phyloP scores from a whole-genome alignment of 202 grass and related monocot genomes.

The Carex arenaria region DNA sequence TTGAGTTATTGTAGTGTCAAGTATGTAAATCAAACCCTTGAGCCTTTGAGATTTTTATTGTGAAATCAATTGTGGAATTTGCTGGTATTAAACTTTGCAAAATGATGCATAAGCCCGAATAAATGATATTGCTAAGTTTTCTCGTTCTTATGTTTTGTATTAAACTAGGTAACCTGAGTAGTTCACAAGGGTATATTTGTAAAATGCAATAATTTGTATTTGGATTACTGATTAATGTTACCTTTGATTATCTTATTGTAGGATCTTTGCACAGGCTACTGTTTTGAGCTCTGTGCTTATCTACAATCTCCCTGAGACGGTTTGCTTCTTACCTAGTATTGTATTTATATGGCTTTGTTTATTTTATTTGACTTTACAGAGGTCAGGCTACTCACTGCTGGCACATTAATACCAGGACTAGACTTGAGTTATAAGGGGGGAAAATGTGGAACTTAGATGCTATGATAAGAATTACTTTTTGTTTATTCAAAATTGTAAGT shows the following conservation, averaged over 20 bases:
- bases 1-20: too few species aligned
- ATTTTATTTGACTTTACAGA: constrained; percentile 1
- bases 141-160: too few species aligned
- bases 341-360: constrained; percentile 18
- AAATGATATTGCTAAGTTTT: too few species aligned
- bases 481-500: constrained; percentile 3
- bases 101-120: too few species aligned
- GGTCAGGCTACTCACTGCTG: neutral
- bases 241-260: neutral
- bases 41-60: too few species aligned
- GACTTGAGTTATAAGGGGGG: neutral
- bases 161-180: too few species aligned
- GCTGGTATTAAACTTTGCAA: too few species aligned
- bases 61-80: too few species aligned
- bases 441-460: neutral
- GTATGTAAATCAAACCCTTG: too few species aligned
- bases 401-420: neutral
- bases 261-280: constrained; percentile 91
- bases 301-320: constrained; percentile 94
- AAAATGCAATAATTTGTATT: too few species aligned
- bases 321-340: constrained; percentile 32
- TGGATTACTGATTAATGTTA: too few species aligned
- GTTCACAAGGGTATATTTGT: too few species aligned
- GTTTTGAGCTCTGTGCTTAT: constrained; percentile 88
- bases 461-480: neutral